Conservation (phyloP, 169 alveolate species). For the Plasmodium ovale region DNA sequence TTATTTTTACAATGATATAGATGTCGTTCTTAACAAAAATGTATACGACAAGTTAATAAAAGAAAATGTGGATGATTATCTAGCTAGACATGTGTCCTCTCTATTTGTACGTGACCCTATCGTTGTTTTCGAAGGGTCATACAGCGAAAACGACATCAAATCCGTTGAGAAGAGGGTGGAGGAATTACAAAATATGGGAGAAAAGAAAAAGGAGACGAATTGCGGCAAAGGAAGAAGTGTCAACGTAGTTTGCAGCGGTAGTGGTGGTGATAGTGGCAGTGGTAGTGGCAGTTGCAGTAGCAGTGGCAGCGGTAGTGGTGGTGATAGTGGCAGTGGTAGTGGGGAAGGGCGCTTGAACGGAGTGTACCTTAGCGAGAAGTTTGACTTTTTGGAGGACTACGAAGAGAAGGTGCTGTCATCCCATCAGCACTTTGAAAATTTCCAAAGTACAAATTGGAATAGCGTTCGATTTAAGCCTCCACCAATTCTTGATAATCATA, state of each 20-base stretch:
- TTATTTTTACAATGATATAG: conserved; percentile 88
- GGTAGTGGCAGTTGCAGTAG: neutral
- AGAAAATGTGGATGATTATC: conserved; percentile 89
- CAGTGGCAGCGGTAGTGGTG: neutral
- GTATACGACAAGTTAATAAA: conserved; percentile 84
- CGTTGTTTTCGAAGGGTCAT: conserved; percentile 88
- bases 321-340: neutral
- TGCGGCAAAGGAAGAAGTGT: neutral
- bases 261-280: neutral
- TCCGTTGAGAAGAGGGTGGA: conserved; percentile 67
- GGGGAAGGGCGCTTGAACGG: neutral
- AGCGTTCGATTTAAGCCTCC: conserved; percentile 97
- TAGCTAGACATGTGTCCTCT: conserved; percentile 92
- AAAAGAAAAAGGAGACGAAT: conserved; percentile 60
- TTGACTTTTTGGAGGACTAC: conserved; percentile 63
- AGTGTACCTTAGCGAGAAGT: conserved; percentile 37
- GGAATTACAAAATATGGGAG: conserved; percentile 40
- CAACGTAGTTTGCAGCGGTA: no score
- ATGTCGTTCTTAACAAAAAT: conserved; percentile 86
- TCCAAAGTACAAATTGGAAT: conserved; percentile 97
- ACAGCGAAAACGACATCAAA: conserved; percentile 59
- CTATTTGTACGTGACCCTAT: conserved; percentile 95
- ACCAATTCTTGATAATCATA: conserved; percentile 81
- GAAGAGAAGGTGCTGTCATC: conserved; percentile 71
- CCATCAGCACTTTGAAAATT: conserved; percentile 92